Conservation (phyloP, 345 rosid species). For the Brassica nigra region DNA sequence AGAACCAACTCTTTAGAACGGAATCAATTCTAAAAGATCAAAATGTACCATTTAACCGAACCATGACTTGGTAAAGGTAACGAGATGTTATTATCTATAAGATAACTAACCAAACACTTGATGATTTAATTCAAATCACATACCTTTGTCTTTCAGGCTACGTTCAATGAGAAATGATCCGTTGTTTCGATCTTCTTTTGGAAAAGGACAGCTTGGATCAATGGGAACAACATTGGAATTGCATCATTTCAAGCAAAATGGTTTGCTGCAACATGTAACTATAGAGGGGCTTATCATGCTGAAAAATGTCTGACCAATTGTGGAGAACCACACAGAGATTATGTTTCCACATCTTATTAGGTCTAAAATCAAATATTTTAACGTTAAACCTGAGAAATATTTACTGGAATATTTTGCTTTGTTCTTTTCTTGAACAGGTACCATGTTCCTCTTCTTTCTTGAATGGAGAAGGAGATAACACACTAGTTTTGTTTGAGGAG, state of each 20-base stretch:
- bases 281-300: background rate
- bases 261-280: background rate
- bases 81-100: too few species aligned
- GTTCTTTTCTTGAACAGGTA: background rate
- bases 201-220: background rate
- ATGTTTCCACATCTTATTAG: background rate
- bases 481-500: background rate
- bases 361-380: background rate
- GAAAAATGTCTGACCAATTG: background rate
- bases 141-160: background rate
- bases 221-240: background rate
- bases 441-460: background rate
- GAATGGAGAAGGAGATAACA: background rate
- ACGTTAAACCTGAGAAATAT: background rate
- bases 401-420: background rate
- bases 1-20: background rate
- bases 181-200: background rate
- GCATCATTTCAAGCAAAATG: background rate
- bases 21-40: background rate
- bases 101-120: background rate
- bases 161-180: background rate
- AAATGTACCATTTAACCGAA: background rate
- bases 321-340: background rate
- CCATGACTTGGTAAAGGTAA: background rate
- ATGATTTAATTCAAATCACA: too few species aligned